phyloP scores from a whole-genome alignment of 2,329 filamentous ascomycete species.

The Gaeumannomyces sp. region DNA sequence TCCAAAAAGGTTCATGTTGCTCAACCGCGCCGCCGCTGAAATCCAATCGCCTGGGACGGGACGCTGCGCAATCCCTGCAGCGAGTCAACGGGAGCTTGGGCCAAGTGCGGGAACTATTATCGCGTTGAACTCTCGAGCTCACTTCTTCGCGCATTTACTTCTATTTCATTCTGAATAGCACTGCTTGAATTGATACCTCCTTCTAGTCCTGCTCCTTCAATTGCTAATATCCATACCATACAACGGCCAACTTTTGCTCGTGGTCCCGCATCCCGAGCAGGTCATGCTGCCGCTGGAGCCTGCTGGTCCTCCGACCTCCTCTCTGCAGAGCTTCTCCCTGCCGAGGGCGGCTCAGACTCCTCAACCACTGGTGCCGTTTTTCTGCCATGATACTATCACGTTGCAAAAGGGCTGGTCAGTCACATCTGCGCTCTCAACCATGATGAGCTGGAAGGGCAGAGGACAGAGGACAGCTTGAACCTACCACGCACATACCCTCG shows the following conservation, averaged over 20 bases:
- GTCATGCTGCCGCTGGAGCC: neutral
- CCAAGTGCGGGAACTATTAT: neutral
- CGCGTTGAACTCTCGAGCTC: too few species aligned
- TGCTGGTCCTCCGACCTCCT: neutral
- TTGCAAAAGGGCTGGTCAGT: neutral
- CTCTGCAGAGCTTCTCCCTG: neutral
- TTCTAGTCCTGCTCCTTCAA: neutral
- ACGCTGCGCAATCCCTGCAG: too few species aligned
- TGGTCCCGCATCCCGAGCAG: too few species aligned
- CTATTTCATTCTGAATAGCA: neutral
- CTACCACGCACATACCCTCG: constrained; percentile 39
- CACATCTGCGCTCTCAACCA: too few species aligned
- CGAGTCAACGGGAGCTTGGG: neutral
- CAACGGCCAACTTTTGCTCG: neutral
- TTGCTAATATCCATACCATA: neutral
- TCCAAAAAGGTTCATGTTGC: too few species aligned
- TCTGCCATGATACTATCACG: constrained; percentile 16
- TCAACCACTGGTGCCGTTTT: neutral
- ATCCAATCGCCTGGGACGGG: neutral
- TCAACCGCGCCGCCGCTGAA: neutral
- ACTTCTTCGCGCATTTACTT: neutral
- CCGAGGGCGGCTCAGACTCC: neutral
- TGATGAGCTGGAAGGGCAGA: neutral
- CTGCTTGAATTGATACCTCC: neutral
- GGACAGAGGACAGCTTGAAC: constrained; percentile 9